Base-by-base conservation (phyloP, 345 rosid species). In the Limnanthes douglasii region DNA sequence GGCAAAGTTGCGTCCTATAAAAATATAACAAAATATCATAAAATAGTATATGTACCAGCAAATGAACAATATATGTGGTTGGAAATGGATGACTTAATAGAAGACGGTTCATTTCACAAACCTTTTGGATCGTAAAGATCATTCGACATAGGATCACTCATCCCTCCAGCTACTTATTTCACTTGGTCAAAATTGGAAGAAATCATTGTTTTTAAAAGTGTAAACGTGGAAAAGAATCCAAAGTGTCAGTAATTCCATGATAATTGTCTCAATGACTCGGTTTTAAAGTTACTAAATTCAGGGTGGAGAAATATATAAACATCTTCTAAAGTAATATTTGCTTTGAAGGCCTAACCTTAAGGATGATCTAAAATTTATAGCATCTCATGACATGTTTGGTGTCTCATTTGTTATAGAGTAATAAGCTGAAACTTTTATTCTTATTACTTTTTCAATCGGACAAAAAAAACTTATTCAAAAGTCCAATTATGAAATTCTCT, bases 301-400 rank as follows among this genome's bases (percentile, higher is more conserved):
- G 83, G 53, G 66, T 78, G 21, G 75, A 70, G 51, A 77, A 77
- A 56, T 73, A 73, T 35, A 67, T 77, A 6, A 77, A 77, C 55
- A 70, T 77, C 21, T 82, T 76, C 0, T 62, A 65, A 36, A 77
- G 88, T 24, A 52, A 65, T 36, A 59, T 77, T 37, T 58, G 41
- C 24, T 70, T 64, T 43, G 58, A 73, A 47, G 88, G 78, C 41
- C 61, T 77, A 3, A 77, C 88, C 23, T 64, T 78, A 14, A 77
- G 73, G 62, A 82, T 54, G 82, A 77, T 56, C 78, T 77, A 25
- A 68, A 73, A 4, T 77, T 62, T 33, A 66, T 77, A 39, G 72
- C 65, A 48, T 57, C 73, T 44, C 56, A 70, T 62, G 78, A 77
- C 36, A 67, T 73, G 69, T 67, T 77, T 37, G 88, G 88, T 11